Percentiles rank a stretch among this genome's conserved stretches.
Evolutionary conservation across 225 moss, liverwort and hornwort genomes (phyloP).

Genomic region (Anthoceros angustus): DNA sequence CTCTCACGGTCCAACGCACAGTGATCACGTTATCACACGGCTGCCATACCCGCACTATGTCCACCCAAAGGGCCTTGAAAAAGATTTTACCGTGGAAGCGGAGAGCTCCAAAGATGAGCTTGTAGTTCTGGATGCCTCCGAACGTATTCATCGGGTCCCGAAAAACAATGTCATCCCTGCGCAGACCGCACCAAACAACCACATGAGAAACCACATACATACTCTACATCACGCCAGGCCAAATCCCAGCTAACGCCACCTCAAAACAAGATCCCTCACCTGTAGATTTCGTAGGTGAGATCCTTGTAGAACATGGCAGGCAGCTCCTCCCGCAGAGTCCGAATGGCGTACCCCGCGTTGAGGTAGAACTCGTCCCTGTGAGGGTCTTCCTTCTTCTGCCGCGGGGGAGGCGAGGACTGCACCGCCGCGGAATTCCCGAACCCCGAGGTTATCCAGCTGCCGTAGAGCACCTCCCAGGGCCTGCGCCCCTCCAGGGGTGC

Average conservation of each 20-base stretch:
- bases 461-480: not conserved
- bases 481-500: not conserved
- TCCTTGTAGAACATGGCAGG: slow-evolving; percentile 77
- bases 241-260: not conserved
- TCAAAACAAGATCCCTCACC: slow-evolving; percentile 17
- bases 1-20: slow-evolving; percentile 91
- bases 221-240: not conserved
- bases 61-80: slow-evolving; percentile 83
- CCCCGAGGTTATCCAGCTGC: not conserved
- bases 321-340: slow-evolving; percentile 75
- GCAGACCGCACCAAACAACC: not conserved
- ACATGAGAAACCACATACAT: not conserved
- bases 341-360: slow-evolving; percentile 80
- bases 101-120: slow-evolving; percentile 80
- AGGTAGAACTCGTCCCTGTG: slow-evolving; percentile 23
- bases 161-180: slow-evolving; percentile 84
- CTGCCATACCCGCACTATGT: slow-evolving; percentile 86
- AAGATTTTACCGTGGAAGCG: slow-evolving; percentile 90
- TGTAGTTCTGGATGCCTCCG: slow-evolving; percentile 70
- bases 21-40: slow-evolving; percentile 85
- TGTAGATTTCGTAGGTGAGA: slow-evolving; percentile 79
- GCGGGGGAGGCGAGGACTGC: not conserved
- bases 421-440: slow-evolving; percentile 3
- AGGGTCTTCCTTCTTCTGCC: slow-evolving; percentile 1
- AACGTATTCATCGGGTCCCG: slow-evolving; percentile 83